Evolutionary conservation across 305 asterid species (phyloP).

Genomic region (Solanum hybrid): DNA sequence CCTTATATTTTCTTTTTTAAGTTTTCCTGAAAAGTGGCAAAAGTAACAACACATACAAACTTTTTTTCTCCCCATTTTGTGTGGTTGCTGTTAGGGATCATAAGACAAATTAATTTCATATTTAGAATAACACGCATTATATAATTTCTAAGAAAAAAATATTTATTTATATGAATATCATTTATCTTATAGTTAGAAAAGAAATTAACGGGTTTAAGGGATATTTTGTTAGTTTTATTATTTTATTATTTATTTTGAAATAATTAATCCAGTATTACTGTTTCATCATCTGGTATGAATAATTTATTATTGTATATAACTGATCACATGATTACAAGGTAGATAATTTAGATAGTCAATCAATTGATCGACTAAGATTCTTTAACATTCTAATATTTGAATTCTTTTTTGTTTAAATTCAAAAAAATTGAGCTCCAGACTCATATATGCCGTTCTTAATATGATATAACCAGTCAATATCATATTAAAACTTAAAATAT

Average conservation of each 20-base stretch:
- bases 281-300: too few species aligned
- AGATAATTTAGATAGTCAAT: not conserved
- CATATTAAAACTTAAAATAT: too few species aligned
- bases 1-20: not conserved
- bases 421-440: not conserved
- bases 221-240: not conserved
- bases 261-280: too few species aligned
- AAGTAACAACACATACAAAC: not conserved
- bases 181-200: not conserved
- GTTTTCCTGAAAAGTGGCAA: not conserved
- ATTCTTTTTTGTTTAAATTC: not conserved
- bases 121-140: not conserved
- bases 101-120: not conserved
- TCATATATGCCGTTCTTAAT: not conserved
- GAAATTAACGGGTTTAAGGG: not conserved
- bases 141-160: not conserved
- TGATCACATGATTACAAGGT: too few species aligned
- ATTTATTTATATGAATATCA: not conserved
- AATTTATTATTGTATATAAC: too few species aligned
- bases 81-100: not conserved
- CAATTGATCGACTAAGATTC: not conserved
- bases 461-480: not conserved
- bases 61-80: not conserved
- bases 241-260: not conserved
- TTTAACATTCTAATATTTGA: not conserved